These are phyloP conservation scores for Eucalyptus pumila DNA, from an alignment of 345 rosid genomes.

Conservation along the genomic window DNA sequence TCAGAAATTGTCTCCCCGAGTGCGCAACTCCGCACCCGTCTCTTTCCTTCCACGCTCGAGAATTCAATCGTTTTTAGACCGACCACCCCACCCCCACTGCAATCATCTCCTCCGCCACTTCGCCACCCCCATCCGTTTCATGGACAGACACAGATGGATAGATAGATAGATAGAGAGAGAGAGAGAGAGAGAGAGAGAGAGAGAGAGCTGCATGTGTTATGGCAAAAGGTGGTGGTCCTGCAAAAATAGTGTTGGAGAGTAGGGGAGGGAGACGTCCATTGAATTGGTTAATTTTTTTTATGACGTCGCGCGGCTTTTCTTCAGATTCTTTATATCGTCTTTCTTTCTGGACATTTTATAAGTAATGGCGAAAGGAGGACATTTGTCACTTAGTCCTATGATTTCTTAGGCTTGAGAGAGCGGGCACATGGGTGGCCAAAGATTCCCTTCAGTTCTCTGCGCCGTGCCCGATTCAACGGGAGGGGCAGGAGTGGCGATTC, in stretches of 20 bases:
- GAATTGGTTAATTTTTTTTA: not conserved
- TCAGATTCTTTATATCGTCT: not conserved
- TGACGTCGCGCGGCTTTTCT: not conserved
- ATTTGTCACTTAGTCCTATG: not conserved
- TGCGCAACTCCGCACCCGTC: not conserved
- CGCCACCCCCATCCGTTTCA: not conserved
- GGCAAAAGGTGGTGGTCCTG: not conserved
- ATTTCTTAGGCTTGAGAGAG: not conserved
- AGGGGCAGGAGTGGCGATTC: not conserved
- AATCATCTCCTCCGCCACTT: not conserved
- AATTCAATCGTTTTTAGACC: not conserved
- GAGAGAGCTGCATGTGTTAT: not conserved
- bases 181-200: not conserved
- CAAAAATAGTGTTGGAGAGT: not conserved
- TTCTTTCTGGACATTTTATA: not conserved
- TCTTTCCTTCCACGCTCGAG: not conserved
- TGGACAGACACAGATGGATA: not conserved
- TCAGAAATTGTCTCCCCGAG: not conserved
- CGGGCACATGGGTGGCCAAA: not conserved
- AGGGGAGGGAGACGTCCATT: not conserved
- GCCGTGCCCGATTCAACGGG: not conserved
- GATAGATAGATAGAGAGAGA: not conserved
- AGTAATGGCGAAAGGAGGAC: not conserved
- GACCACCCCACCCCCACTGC: not conserved
- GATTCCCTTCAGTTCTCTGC: not conserved